Percentiles rank a stretch among this genome's conserved stretches.
Evolutionary conservation across 768 basidiomycete species (phyloP).

Genomic region (Guyanaporus albipodus): DNA sequence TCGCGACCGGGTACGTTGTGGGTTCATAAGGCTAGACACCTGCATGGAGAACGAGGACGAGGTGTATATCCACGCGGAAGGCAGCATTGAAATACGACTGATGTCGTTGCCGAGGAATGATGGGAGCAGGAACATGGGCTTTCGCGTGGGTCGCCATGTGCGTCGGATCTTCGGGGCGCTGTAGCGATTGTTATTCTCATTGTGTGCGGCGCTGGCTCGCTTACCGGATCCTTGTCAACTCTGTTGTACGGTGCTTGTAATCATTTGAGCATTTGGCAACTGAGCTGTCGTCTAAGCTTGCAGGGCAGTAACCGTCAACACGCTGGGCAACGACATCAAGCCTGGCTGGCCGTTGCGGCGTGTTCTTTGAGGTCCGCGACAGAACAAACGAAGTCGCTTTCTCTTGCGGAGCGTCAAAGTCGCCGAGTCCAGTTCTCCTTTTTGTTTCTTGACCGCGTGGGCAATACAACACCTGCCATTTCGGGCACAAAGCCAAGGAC

Average conservation of each 20-base stretch:
- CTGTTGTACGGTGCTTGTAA: no score
- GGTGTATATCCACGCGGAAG: slow-evolving; percentile 27
- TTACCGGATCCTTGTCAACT: neutral
- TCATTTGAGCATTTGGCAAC: no score
- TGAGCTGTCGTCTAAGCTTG: slow-evolving; percentile 7
- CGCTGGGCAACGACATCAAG: slow-evolving; percentile 1
- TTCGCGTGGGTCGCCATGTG: slow-evolving; percentile 28
- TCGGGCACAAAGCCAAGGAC: no score
- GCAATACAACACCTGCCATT: slow-evolving; percentile 31
- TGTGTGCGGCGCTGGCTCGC: slow-evolving; percentile 20
- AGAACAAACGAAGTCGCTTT: slow-evolving; percentile 10
- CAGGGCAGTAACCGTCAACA: neutral
- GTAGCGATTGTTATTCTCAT: slow-evolving; percentile 1
- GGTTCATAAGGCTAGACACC: slow-evolving; percentile 19
- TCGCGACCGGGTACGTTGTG: slow-evolving; percentile 21
- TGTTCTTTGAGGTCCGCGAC: slow-evolving; percentile 15
- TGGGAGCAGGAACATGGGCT: slow-evolving; percentile 9
- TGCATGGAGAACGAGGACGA: slow-evolving; percentile 28
- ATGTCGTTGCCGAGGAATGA: slow-evolving; percentile 9
- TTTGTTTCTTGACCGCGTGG: slow-evolving; percentile 25
- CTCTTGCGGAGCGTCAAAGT: slow-evolving; percentile 5
- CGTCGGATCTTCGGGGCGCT: slow-evolving; percentile 23
- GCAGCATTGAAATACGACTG: slow-evolving; percentile 21
- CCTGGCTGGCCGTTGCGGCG: neutral
- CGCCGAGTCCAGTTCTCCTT: slow-evolving; percentile 13